Evolutionary conservation across 345 rosid species (phyloP), one percentile per base, ranked within the genome.

Genomic region (Acer negundo): DNA sequence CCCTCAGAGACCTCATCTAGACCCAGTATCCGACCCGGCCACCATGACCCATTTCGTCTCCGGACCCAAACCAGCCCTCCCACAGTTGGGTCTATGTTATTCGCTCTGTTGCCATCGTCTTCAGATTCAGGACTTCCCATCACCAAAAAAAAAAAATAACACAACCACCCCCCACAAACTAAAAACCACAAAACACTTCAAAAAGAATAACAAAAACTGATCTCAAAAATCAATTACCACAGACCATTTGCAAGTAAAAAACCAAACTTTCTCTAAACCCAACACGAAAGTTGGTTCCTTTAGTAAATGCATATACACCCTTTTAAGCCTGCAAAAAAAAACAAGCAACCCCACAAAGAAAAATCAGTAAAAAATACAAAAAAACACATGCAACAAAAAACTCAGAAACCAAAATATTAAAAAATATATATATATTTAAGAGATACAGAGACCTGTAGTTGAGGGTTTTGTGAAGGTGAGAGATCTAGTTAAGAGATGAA

Each of bases 1-100:
- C 85, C 86, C 58, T 90, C 93, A 61, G 94, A 85, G 66, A 97
- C 74, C 80, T 97, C 92, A n/a, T 94, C 90, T 13, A 83, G 83
- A 64, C 89, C 84, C 87, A 97, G 80, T 78, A 90, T 91, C 85
- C 90, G 91, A 65, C 97, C 99, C 1, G 99, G 99, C 99, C 99
- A 97, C 99, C 99, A 97, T 12, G 99, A 93, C 40, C 98, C 98
- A 81, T 97, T 97, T 80, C 99, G 84, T 61, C 98, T 90, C 16
- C 97, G 93, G 63, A 97, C 98, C 99, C 99, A 97, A 38, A 97
- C 99, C 84, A 97, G 85, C 67, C 94, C 87, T 17, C 99, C 99
- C 49, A 97, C 94, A 7, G 97, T 88, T 26, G 88, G 87, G 81
- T 97, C 94, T 85, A 94, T 89, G 78, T 83, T 89, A 85, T 82